Percentiles rank a stretch among this genome's conserved stretches.
These are phyloP conservation scores for Parachlorella kessleri DNA, from an alignment of 139 green algal species.

Conservation along the genomic window DNA sequence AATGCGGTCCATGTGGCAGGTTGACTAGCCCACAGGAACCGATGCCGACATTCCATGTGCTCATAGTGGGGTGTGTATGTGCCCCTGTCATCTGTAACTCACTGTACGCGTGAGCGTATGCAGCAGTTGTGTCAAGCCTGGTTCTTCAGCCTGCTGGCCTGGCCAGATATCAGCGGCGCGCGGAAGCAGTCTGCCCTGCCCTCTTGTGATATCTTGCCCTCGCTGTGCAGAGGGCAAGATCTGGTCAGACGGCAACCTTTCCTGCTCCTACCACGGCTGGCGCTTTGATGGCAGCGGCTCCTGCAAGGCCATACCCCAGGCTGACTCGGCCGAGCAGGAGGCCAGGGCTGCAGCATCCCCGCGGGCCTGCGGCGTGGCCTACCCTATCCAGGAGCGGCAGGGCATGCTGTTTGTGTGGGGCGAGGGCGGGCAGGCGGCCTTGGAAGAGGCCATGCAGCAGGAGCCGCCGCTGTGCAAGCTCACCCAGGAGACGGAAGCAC, in stretches of 20 bases:
- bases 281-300: slow-evolving; percentile 32
- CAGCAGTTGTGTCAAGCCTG: too few species aligned
- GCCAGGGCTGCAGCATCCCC: background rate
- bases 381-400: background rate
- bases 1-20: too few species aligned
- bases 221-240: slow-evolving; percentile 36
- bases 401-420: slow-evolving; percentile 33
- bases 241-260: slow-evolving; percentile 29
- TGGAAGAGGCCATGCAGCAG: background rate
- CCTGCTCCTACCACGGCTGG: slow-evolving; percentile 55
- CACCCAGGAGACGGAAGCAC: background rate
- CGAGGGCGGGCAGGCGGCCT: slow-evolving; percentile 2
- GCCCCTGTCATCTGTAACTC: too few species aligned
- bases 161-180: too few species aligned
- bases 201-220: background rate
- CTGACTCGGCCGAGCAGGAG: background rate
- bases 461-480: background rate
- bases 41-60: too few species aligned
- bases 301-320: slow-evolving; percentile 48
- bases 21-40: too few species aligned
- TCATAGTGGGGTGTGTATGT: too few species aligned
- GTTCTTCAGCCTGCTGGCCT: too few species aligned
- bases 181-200: background rate
- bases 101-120: too few species aligned
- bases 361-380: background rate